Percentiles rank a stretch among this genome's conserved stretches.
Conservation (phyloP, 1,284 basidiomycete genomes). For the Leucoagaricus sp. region DNA sequence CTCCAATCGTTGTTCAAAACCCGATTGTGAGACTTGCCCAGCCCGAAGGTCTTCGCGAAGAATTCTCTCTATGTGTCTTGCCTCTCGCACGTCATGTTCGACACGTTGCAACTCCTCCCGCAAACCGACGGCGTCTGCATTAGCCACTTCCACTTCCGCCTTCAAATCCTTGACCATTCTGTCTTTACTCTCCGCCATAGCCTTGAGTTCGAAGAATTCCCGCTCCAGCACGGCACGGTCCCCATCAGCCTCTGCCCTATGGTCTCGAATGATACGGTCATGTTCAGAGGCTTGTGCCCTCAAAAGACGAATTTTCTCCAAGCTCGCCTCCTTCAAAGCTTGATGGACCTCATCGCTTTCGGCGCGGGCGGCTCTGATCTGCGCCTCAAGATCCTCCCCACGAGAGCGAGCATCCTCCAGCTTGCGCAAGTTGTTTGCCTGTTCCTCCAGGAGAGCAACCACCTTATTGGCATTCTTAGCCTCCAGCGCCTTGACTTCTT, state of each 20-base stretch:
- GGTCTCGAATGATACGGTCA: constrained; percentile 82
- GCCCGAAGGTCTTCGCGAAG: constrained; percentile 64
- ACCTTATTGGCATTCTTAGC: constrained; percentile 65
- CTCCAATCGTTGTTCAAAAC: constrained; percentile 66
- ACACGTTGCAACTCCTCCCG: constrained; percentile 74
- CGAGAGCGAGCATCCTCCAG: constrained; percentile 74
- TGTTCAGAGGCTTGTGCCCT: constrained; percentile 78
- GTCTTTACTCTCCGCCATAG: constrained; percentile 57
- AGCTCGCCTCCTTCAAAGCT: constrained; percentile 65
- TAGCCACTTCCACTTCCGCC: constrained; percentile 57
- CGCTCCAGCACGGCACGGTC: constrained; percentile 89
- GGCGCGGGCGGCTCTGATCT: constrained; percentile 64
- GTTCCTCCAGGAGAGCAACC: constrained; percentile 69
- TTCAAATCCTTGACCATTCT: constrained; percentile 62
- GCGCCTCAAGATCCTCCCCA: constrained; percentile 72
- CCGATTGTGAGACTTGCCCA: constrained; percentile 62
- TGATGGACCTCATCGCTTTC: constrained; percentile 70
- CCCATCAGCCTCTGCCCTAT: constrained; percentile 88
- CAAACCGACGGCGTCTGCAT: constrained; percentile 64
- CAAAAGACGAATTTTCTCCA: constrained; percentile 77
- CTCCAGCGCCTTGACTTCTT: constrained; percentile 75
- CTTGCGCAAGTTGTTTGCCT: constrained; percentile 64
- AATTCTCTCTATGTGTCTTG: constrained; percentile 58
- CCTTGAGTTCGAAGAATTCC: constrained; percentile 78
- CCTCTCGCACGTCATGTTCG: constrained; percentile 65